Evolutionary conservation across 805 yeast species (phyloP).

Genomic region (Sugiyamaella chiloensis): DNA sequence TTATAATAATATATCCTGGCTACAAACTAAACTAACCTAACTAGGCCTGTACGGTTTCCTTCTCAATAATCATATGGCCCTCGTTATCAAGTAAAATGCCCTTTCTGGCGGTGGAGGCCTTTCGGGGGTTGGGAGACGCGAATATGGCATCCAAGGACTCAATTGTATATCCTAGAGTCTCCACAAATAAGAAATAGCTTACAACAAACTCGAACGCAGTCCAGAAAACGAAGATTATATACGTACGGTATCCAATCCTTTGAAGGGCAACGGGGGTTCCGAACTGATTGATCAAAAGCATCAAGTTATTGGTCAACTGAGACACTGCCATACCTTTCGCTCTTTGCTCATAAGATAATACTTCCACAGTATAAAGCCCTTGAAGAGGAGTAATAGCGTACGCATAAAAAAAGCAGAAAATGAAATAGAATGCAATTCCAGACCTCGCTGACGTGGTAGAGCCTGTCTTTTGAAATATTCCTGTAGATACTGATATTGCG

Average conservation of each 20-base stretch:
- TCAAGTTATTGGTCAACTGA: conserved; percentile 29
- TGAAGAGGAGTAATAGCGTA: conserved; percentile 38
- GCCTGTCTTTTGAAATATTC: conserved; percentile 21
- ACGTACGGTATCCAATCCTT: conserved; percentile 33
- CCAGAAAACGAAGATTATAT: conserved; percentile 34
- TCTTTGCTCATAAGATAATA: conserved; percentile 32
- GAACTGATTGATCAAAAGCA: conserved; percentile 30
- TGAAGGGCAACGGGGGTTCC: conserved; percentile 32
- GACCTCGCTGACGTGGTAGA: conserved; percentile 25
- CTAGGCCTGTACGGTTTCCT: too few relatives aligned
- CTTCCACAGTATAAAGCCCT: conserved; percentile 34
- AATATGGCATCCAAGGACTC: conserved; percentile 72
- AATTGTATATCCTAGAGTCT: conserved; percentile 73
- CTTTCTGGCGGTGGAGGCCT: conserved; percentile 2
- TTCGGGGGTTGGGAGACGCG: conserved; percentile 2
- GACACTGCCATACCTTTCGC: conserved; percentile 31
- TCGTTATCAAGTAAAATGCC: background rate
- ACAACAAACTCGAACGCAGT: conserved; percentile 33
- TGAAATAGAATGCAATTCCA: conserved; percentile 19
- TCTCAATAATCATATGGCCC: background rate
- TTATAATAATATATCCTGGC: background rate
- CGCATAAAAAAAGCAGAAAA: conserved; percentile 18
- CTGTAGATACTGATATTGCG: conserved; percentile 28
- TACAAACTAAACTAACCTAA: background rate
- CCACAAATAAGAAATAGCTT: conserved; percentile 66